phyloP scores from a whole-genome alignment of 768 basidiomycete species.

The Leucocoprinus leucothites region DNA sequence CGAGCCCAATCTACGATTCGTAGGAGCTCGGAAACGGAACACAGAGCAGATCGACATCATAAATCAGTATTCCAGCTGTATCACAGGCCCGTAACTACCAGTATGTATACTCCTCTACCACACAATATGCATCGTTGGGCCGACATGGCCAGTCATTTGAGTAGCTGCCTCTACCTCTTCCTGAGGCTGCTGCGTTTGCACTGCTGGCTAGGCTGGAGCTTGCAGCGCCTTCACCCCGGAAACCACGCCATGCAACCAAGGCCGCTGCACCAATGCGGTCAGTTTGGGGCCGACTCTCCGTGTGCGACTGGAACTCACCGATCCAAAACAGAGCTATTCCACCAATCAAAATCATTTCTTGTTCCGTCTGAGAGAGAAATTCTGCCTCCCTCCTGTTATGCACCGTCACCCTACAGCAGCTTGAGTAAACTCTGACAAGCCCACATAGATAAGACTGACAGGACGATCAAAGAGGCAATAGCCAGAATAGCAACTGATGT shows the following conservation, averaged over 20 bases:
- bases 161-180: constrained; percentile 14
- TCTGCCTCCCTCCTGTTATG: constrained; percentile 63
- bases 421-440: not conserved
- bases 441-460: constrained; percentile 42
- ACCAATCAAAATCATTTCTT: constrained; percentile 69
- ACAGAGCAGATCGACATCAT: not conserved
- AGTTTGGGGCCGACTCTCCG: not conserved
- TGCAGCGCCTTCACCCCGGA: constrained; percentile 25
- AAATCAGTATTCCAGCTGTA: not conserved
- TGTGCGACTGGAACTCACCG: constrained; percentile 41
- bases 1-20: not conserved
- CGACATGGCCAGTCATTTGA: constrained; percentile 40
- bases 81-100: not conserved
- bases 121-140: constrained; percentile 60
- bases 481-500: constrained; percentile 71
- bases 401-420: constrained; percentile 50
- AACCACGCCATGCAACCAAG: constrained; percentile 44
- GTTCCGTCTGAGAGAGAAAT: constrained; percentile 65
- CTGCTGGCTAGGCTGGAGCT: constrained; percentile 15
- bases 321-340: constrained; percentile 76
- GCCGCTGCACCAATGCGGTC: constrained; percentile 24
- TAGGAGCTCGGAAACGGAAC: not conserved
- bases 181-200: constrained; percentile 13
- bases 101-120: constrained; percentile 59
- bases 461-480: constrained; percentile 57